Evolutionary conservation across 192 early-diverging fungal genomes (phyloP).

Genomic region (Coemansia sp.): DNA sequence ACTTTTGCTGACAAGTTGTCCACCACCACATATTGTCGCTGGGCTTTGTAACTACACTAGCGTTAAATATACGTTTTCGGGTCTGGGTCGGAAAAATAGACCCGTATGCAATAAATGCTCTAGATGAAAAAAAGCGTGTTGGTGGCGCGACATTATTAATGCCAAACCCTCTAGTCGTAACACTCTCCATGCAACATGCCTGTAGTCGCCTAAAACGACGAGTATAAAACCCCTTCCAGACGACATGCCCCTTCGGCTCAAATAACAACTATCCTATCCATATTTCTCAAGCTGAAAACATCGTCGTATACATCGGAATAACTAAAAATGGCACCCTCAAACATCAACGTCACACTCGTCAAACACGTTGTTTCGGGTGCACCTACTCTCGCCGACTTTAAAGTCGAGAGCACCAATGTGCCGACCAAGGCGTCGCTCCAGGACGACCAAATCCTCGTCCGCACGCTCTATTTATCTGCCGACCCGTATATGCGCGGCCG

Average conservation of each 20-base stretch:
- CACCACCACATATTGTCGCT: background rate
- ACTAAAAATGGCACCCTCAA: conserved; percentile 15
- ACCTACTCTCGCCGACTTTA: conserved; percentile 33
- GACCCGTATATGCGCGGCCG: conserved; percentile 78
- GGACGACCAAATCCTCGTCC: conserved; percentile 47
- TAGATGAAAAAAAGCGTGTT: background rate
- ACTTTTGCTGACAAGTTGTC: too few relatives aligned
- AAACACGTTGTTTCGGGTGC: conserved; percentile 18
- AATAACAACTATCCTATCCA: background rate
- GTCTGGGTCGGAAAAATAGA: background rate
- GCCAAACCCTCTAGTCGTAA: too few relatives aligned
- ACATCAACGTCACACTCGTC: conserved; percentile 23
- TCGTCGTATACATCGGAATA: background rate
- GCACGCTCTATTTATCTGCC: conserved; percentile 66
- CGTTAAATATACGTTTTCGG: background rate
- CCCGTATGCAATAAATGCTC: background rate
- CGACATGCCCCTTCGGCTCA: background rate
- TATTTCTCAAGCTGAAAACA: background rate
- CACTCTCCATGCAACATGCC: background rate
- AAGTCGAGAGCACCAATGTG: conserved; percentile 15
- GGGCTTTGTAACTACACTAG: background rate
- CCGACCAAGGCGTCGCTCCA: conserved; percentile 28
- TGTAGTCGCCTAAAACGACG: background rate
- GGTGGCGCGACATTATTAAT: conserved; percentile 4
- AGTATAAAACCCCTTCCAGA: background rate